Evolutionary conservation across 345 rosid species (phyloP).

Genomic region (Litchi chinensis): DNA sequence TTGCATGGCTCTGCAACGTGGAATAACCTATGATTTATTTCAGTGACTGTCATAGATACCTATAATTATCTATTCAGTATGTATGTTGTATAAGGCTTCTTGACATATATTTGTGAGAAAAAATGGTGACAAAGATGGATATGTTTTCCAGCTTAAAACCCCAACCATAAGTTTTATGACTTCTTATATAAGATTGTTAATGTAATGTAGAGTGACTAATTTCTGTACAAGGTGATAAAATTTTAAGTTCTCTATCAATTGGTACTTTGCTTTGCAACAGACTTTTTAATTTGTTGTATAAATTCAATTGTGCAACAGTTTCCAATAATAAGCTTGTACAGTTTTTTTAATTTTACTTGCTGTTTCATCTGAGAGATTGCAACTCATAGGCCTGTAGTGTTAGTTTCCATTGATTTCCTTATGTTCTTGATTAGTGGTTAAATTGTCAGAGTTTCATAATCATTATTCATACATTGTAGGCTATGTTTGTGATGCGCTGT

Average conservation of each 20-base stretch:
- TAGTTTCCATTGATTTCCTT: neutral
- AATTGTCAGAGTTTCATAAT: neutral
- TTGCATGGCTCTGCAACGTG: neutral
- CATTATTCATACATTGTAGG: slow-evolving; percentile 42
- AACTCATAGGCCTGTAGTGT: neutral
- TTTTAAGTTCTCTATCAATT: neutral
- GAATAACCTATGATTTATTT: no score
- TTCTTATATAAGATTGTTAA: neutral
- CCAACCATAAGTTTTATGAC: neutral
- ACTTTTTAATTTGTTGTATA: neutral
- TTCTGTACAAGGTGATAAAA: neutral
- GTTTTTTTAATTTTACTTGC: neutral
- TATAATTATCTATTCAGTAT: no score
- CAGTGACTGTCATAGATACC: no score
- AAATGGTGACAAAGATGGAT: neutral
- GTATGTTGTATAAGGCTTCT: neutral
- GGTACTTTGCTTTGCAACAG: neutral
- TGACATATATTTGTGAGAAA: neutral
- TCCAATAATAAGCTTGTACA: neutral
- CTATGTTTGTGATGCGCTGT: slow-evolving; percentile 81
- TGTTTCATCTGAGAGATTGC: neutral
- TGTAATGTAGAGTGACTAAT: neutral
- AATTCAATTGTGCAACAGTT: neutral
- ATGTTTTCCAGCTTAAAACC: no score
- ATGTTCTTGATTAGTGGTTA: no score